Evolutionary conservation across 1,284 basidiomycete genomes (phyloP).

Genomic region (Clitocybe nebularis): DNA sequence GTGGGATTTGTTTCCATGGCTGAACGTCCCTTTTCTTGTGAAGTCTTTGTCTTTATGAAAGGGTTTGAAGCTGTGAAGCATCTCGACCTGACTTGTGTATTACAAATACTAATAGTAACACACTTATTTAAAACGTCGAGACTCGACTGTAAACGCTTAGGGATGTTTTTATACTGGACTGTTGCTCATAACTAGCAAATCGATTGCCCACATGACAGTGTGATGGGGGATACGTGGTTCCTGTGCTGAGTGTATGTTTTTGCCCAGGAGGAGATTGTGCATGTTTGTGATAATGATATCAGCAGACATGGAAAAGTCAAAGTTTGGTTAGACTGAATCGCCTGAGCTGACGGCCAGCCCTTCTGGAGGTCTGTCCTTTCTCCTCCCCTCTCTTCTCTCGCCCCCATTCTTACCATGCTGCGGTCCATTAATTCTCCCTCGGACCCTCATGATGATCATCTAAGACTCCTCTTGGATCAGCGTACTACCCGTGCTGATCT

Average conservation of each 20-base stretch:
- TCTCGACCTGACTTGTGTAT: no score
- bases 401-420: constrained; percentile 24
- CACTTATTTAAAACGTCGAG: no score
- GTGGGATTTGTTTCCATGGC: constrained; percentile 8
- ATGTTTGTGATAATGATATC: constrained; percentile 8
- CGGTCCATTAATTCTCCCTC: constrained; percentile 26
- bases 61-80: no score
- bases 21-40: no score
- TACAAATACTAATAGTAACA: no score
- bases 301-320: constrained; percentile 9
- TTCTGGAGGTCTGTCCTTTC: constrained; percentile 4
- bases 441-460: constrained; percentile 37
- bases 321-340: constrained; percentile 10
- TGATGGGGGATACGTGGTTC: no score
- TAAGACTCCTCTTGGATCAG: constrained; percentile 51
- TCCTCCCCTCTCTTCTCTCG: constrained; percentile 12
- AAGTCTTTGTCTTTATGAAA: no score
- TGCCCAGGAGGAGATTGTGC: constrained; percentile 7
- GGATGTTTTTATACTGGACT: no score
- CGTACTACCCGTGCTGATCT: constrained; percentile 46
- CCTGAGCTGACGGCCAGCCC: background rate
- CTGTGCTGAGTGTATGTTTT: no score
- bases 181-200: no score
- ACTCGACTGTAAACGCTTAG: no score
- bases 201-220: no score